Percentiles rank a stretch among this genome's conserved stretches.
Evolutionary conservation across 108 stramenopile genomes (phyloP).

Genomic region (Stephanodiscus minutulus): DNA sequence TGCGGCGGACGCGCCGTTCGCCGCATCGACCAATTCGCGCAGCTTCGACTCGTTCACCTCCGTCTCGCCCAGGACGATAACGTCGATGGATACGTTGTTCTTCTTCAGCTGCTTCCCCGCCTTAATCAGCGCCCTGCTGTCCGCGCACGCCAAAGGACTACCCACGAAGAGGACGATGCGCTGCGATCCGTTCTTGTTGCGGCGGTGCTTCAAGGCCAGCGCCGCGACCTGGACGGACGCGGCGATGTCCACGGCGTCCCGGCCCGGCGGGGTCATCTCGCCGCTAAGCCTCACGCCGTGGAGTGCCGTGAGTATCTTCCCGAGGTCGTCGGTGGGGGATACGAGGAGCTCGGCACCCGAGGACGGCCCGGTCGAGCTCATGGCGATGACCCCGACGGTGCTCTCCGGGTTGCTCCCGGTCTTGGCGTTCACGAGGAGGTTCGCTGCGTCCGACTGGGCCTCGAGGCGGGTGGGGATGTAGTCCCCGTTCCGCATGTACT

Average conservation of each 20-base stretch:
- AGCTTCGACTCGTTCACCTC: constrained; percentile 91
- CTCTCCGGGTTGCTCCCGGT: constrained; percentile 95
- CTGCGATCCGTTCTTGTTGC: constrained; percentile 97
- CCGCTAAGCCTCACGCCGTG: constrained; percentile 62
- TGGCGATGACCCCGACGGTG: constrained; percentile 94
- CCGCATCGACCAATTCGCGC: constrained; percentile 90
- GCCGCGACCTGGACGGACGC: constrained; percentile 91
- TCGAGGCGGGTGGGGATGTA: constrained; percentile 98
- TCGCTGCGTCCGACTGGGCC: constrained; percentile 97
- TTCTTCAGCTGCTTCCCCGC: constrained; percentile 90
- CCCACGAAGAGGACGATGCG: constrained; percentile 95
- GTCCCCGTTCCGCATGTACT: constrained; percentile 99
- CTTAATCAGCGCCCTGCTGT: constrained; percentile 64
- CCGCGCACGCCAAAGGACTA: constrained; percentile 63
- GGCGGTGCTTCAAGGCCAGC: constrained; percentile 96
- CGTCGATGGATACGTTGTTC: constrained; percentile 96
- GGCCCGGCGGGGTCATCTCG: constrained; percentile 9
- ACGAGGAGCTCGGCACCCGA: constrained; percentile 91
- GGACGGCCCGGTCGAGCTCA: constrained; percentile 47
- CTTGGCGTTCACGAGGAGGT: constrained; percentile 90
- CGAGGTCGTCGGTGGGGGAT: constrained; percentile 94
- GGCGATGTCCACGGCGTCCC: constrained; percentile 68
- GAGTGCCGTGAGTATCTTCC: constrained; percentile 88
- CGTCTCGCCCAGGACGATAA: constrained; percentile 92
- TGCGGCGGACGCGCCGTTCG: constrained; percentile 80